Evolutionary conservation across 306 rosid species (phyloP), one percentile per base, ranked within the genome.

Genomic region (Bauhinia variegata): DNA sequence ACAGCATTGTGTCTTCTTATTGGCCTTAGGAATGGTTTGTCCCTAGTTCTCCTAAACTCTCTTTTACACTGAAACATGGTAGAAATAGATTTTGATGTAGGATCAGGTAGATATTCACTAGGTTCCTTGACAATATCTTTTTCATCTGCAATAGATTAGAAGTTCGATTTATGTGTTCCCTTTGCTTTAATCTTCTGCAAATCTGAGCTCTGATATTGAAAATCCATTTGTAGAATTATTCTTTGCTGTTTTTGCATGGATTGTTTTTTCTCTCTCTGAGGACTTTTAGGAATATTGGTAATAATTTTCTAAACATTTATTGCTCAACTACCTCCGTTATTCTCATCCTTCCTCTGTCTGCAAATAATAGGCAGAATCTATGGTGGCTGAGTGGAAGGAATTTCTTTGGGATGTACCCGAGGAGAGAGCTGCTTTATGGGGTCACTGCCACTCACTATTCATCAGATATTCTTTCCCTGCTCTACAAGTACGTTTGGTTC

Each of bases 381-480:
- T 92, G 98, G 96, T 92, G 56, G 86, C 91, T 43, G 98, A 92
- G 72, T 92, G 98, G 98, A 87, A 89, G 79, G 98, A 89, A 74
- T 92, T 86, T 74, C 96, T 92, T 79, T 92, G 98, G 98, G 98
- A 92, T 72, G 98, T 92, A 65, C 93, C 95, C 49, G 98, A 92
- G 79, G 98, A 92, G 82, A 82, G 98, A 72, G 83, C 78, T 71
- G 98, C 98, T 58, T 75, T 92, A 73, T 92, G 98, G 98, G 78
- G 82, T 60, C 98, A 92, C 83, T 92, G 98, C 81, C 96, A 89
- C 78, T 70, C 91, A 8, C 85, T 92, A 38, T 92, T 92, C 80
- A 84, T 92, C 74, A 79, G 98, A 88, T 84, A 87, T 79, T 87
- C 96, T 75, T 87, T 92, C 72, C 98, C 98, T 63, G 80, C 96